Evolutionary conservation across 441 rosid genomes (phyloP).

Genomic region (Bocquillonia castaneifolia): DNA sequence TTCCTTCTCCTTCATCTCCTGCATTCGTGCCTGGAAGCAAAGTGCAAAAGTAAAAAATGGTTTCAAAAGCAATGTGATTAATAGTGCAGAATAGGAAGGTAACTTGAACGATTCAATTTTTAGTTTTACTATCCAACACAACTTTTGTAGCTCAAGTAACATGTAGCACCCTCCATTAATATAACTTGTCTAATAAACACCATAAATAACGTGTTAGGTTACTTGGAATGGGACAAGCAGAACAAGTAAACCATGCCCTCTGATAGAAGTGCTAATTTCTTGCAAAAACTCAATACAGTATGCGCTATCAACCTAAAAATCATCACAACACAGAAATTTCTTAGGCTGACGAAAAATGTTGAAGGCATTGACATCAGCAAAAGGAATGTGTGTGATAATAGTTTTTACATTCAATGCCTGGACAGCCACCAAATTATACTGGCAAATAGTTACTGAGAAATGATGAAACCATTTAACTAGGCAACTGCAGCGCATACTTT

Average conservation of each 20-base stretch:
- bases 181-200: background rate
- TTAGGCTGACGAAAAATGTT: background rate
- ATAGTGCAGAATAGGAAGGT: background rate
- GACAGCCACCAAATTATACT: background rate
- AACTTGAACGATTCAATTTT: background rate
- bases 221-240: background rate
- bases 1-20: conserved; percentile 94
- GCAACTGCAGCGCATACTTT: background rate
- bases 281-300: background rate
- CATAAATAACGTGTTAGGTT: no score
- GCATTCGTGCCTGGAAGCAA: conserved; percentile 76
- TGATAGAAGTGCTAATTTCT: background rate
- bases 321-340: background rate
- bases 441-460: background rate
- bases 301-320: background rate
- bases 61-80: background rate
- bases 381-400: background rate
- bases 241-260: background rate
- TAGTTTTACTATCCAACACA: no score
- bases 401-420: background rate
- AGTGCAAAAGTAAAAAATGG: background rate
- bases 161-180: background rate
- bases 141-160: background rate
- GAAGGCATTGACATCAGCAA: background rate
- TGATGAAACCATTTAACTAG: background rate